Conservation (phyloP, 495 filamentous ascomycete genomes). For the Penicillium robsamsonii region DNA sequence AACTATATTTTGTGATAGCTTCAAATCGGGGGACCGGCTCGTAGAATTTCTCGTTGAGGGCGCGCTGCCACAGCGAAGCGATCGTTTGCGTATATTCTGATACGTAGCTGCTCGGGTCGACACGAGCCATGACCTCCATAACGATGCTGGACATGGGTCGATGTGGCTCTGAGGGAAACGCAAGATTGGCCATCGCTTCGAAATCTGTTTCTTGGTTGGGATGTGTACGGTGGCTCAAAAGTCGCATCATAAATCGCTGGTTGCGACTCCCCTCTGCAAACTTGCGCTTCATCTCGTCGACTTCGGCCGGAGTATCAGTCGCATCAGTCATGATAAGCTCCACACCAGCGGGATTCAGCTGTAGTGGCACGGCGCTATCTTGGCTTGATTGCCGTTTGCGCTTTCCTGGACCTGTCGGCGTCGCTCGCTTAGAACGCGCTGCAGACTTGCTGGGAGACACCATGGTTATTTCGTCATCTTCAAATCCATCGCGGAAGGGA, state of each 20-base stretch:
- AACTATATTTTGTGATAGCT: constrained; percentile 52
- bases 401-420: constrained; percentile 60
- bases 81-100: constrained; percentile 53
- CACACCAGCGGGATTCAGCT: constrained; percentile 43
- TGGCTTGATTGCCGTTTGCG: constrained; percentile 58
- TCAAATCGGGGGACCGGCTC: constrained; percentile 58
- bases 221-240: constrained; percentile 55
- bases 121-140: constrained; percentile 49
- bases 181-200: constrained; percentile 47
- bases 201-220: constrained; percentile 52
- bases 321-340: constrained; percentile 29
- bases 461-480: constrained; percentile 64
- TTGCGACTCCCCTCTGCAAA: constrained; percentile 11
- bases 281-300: constrained; percentile 15
- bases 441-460: constrained; percentile 57
- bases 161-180: constrained; percentile 55
- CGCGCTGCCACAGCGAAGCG: constrained; percentile 59
- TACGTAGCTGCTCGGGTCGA: constrained; percentile 47
- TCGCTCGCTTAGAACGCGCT: constrained; percentile 48
- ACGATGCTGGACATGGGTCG: constrained; percentile 56
- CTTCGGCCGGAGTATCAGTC: constrained; percentile 26
- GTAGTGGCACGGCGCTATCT: constrained; percentile 53
- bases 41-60: constrained; percentile 59
- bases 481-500: constrained; percentile 67
- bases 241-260: constrained; percentile 51